Conservation (phyloP, 2,329 filamentous ascomycete genomes). For the Fusarium sp. region DNA sequence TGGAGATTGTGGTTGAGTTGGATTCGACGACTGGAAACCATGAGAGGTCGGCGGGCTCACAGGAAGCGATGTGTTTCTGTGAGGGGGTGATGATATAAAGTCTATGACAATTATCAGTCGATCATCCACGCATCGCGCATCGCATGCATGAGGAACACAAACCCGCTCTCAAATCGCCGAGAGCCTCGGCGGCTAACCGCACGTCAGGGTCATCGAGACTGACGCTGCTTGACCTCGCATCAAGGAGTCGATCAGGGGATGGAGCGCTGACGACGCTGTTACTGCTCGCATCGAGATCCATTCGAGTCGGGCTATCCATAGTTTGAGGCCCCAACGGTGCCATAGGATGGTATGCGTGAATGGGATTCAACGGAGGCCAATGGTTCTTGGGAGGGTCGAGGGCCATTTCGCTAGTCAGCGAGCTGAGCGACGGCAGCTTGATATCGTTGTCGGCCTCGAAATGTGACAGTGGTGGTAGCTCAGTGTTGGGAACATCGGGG, state of each 20-base stretch:
- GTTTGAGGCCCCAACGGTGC: conserved; percentile 45
- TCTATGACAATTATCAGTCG: conserved; percentile 57
- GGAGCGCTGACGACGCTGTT: conserved; percentile 56
- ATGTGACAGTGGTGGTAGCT: conserved; percentile 38
- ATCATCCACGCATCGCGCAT: conserved; percentile 9
- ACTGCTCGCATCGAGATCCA: conserved; percentile 61
- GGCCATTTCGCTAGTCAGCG: conserved; percentile 48
- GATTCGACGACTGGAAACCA: conserved; percentile 44
- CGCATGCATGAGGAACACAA: conserved; percentile 30
- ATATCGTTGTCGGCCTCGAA: conserved; percentile 44
- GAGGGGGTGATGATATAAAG: conserved; percentile 73
- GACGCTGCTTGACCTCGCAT: conserved; percentile 62
- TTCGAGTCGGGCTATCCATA: conserved; percentile 59
- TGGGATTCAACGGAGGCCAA: conserved; percentile 64
- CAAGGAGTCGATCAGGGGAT: conserved; percentile 60
- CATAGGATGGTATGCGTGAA: conserved; percentile 57
- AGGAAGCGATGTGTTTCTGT: conserved; percentile 56
- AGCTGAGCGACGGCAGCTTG: conserved; percentile 53
- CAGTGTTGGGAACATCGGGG: conserved; percentile 45
- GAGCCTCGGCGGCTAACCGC: conserved; percentile 77
- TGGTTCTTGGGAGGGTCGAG: conserved; percentile 36
- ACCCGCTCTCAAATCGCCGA: conserved; percentile 82
- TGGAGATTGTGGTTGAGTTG: conserved; percentile 52
- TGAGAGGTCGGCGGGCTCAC: conserved; percentile 51
- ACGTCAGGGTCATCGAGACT: conserved; percentile 76